Base-by-base conservation (phyloP, 371 early-diverging fungal genomes). In the Syncephalastrum monosporum region DNA sequence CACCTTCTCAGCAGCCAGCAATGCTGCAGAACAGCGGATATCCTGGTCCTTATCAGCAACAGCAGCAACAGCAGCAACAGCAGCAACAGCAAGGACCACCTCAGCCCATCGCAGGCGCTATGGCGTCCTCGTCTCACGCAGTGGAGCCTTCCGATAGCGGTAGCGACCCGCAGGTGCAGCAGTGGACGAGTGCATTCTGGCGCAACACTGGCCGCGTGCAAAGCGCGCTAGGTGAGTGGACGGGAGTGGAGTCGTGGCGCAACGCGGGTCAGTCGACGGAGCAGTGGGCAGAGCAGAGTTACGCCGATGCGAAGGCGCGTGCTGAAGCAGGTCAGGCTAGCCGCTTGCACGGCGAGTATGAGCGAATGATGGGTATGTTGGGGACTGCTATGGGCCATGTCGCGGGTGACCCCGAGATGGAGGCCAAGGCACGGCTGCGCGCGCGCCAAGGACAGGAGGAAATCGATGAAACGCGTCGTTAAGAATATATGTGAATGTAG, bases 321-420 rank as follows among this genome's bases (percentile, higher is more conserved):
- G 21, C 59, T 6, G 33, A 52, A 6, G 38, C 47, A 24, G 71
- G 72, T 6, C 67, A 61, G 27, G 62, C 78, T 0, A 77, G 78
- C 52, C 56, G 72, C 45, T 29, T 68, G 1, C 68, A 72, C 55
- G 78, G 78, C 0, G 74, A 77, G 54, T 77, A 74, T 50, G 66
- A 77, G 27, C 64, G 72, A 1, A 27, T 65, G 10, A 70, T 74
- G 74, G 78, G 78, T 0, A 60, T 50, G 4, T 42, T 72, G 6
- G 57, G 45, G 10, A 57, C 65, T 46, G 71, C 68, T 7, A 48
- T 74, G 8, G 78, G 74, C 1, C 72, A 77, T 59, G 57, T 77
- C 5, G 65, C 70, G 2, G 78, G 78, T 12, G 74, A 77, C 56
- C 47, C 66, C 6, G 74, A 74, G 47, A 70, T 77, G 74, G 64